These are phyloP conservation scores for Ceratobasidium papillatum DNA, from an alignment of 1,284 basidiomycete species.

Conservation along the genomic window DNA sequence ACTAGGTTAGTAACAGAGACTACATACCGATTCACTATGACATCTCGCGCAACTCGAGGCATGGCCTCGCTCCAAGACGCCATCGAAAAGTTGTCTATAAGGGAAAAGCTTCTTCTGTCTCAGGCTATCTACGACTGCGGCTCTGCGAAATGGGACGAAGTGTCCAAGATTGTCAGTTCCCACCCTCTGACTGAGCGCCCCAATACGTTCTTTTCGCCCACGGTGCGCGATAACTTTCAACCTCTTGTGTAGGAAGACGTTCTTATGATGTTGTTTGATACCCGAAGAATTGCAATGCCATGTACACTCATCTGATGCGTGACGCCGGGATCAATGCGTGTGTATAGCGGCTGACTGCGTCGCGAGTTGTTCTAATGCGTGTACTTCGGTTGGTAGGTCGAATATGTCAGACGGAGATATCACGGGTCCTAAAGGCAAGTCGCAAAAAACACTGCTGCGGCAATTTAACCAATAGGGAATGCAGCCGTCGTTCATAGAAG, in stretches of 20 bases:
- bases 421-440: slow-evolving; percentile 22
- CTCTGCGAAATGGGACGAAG: slow-evolving; percentile 72
- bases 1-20: background rate
- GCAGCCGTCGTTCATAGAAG: slow-evolving; percentile 3
- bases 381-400: slow-evolving; percentile 68
- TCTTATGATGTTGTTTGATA: slow-evolving; percentile 45
- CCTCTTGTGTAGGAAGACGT: slow-evolving; percentile 42
- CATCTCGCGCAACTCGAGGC: slow-evolving; percentile 39
- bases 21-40: background rate
- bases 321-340: slow-evolving; percentile 74
- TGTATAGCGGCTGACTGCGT: slow-evolving; percentile 48
- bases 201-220: slow-evolving; percentile 69
- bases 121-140: slow-evolving; percentile 88
- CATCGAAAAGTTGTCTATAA: slow-evolving; percentile 48
- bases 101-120: slow-evolving; percentile 71
- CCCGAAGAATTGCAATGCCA: slow-evolving; percentile 65
- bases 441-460: background rate
- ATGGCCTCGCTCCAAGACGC: slow-evolving; percentile 39
- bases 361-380: slow-evolving; percentile 49
- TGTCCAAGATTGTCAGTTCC: slow-evolving; percentile 71
- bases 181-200: slow-evolving; percentile 73
- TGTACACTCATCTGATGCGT: slow-evolving; percentile 73
- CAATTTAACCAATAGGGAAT: background rate
- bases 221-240: slow-evolving; percentile 57
- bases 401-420: slow-evolving; percentile 21